Evolutionary conservation across 108 stramenopile genomes (phyloP), one percentile per base, ranked within the genome.

Genomic region (Nannochloropsis oceanica): DNA sequence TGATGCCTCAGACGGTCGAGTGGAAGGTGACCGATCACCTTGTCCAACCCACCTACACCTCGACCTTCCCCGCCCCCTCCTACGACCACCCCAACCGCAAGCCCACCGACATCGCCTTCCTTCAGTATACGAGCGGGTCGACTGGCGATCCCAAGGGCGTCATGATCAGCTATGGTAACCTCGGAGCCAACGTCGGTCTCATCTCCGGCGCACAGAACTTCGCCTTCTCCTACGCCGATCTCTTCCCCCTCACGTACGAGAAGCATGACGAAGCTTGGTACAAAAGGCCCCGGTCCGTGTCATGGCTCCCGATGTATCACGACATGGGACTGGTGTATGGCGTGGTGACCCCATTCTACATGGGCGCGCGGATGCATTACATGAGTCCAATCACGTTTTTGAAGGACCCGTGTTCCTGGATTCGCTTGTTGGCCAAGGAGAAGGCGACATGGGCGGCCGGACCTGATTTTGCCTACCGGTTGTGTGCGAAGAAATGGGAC

Each of bases 281-380:
- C 9, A 73, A 18, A 10, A 7, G 59, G 22, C n/a, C 59, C 22
- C 59, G 59, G 18, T 73, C 59, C 10, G 59, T 73, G 59, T 73
- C 83, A 14, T 84, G 83, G 83, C 83, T 84, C n/a, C 83, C 83
- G n/a, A 50, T 79, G 79, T 84, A 84, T 84, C 83, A 84, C 46
- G 83, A 84, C 43, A 79, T 84, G 83, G 79, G 83, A 5, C 25
- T 84, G 25, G 44, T 79, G 9, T 84, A 26, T 25, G 44, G 26
- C 18, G 26, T 43, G 26, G 26, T 26, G 42, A 44, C 42, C 18
- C 84, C 80, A 2, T 73, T 84, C 22, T 84, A 13, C 26, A n/a
- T 26, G 42, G 84, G 84, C 42, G 73, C 44, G 9, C 79, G 42
- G 14, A 44, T 79, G 46, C 25, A 79, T 34, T 84, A 73, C 84